These are phyloP conservation scores for Calonectria leucothoes DNA, from an alignment of 2,329 filamentous ascomycete genomes.

Conservation along the genomic window DNA sequence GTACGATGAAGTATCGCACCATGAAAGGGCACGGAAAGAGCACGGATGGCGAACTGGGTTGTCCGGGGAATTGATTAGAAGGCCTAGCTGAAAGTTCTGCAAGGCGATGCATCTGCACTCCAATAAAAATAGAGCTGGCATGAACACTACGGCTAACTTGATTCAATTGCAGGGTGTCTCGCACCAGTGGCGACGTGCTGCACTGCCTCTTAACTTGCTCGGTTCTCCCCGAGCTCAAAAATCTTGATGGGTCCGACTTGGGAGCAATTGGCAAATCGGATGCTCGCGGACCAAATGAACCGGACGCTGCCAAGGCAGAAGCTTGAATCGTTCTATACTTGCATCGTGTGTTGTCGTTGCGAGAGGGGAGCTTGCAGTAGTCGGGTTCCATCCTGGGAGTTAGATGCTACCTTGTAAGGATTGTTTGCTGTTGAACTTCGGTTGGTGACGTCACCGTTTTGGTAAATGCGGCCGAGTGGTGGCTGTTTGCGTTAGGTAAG, in stretches of 20 bases:
- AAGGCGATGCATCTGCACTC: not conserved
- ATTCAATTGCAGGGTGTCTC: not conserved
- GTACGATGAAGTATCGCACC: not conserved
- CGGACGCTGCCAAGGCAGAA: not conserved
- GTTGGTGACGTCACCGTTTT: conserved; percentile 9
- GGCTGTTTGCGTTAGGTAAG: not conserved
- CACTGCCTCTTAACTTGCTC: not conserved
- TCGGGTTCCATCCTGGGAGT: not conserved
- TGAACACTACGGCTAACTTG: not conserved
- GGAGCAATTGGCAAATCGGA: not conserved
- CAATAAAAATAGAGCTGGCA: not conserved
- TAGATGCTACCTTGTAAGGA: not conserved
- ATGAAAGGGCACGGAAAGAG: not conserved
- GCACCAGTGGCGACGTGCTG: not conserved
- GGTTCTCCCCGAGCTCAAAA: not conserved
- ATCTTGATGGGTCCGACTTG: not conserved
- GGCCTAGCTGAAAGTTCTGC: not conserved
- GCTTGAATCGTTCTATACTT: not conserved
- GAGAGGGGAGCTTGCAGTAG: not conserved
- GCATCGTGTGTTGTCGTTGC: not conserved
- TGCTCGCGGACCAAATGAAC: not conserved
- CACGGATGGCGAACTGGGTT: not conserved
- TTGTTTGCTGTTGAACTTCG: not conserved
- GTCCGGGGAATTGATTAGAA: not conserved
- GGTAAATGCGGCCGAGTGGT: not conserved